Evolutionary conservation across 2,329 filamentous ascomycete species (phyloP).

Genomic region (Pseudogymnoascus sp.): DNA sequence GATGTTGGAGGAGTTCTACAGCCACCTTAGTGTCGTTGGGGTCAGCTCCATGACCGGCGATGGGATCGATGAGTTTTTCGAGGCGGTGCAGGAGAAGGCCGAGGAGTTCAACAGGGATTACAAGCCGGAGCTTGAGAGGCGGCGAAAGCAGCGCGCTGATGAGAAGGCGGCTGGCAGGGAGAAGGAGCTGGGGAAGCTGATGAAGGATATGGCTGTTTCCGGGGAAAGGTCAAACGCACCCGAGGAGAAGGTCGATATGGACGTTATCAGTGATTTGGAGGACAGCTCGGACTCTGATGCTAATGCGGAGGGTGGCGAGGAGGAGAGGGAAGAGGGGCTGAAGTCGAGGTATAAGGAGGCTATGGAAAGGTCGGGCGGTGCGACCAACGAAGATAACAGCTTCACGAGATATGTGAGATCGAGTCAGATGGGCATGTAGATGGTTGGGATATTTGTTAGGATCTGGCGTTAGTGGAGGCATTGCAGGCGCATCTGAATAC

Average conservation of each 20-base stretch:
- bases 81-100: constrained; percentile 77
- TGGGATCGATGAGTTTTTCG: constrained; percentile 89
- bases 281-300: constrained; percentile 50
- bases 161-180: constrained; percentile 66
- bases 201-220: constrained; percentile 78
- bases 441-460: constrained; percentile 10
- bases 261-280: constrained; percentile 30
- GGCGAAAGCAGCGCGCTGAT: constrained; percentile 67
- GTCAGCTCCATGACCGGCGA: constrained; percentile 90
- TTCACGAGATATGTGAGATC: constrained; percentile 29
- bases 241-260: constrained; percentile 32
- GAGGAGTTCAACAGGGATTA: constrained; percentile 87
- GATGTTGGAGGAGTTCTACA: constrained; percentile 96
- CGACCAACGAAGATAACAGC: constrained; percentile 27
- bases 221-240: constrained; percentile 31
- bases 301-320: constrained; percentile 52
- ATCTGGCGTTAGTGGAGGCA: constrained; percentile 23
- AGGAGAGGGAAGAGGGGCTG: constrained; percentile 52
- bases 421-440: constrained; percentile 28
- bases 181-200: constrained; percentile 81
- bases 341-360: constrained; percentile 72
- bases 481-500: constrained; percentile 29
- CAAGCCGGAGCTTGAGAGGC: constrained; percentile 78
- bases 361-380: constrained; percentile 45
- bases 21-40: constrained; percentile 83